phyloP scores from a whole-genome alignment of 768 basidiomycete genomes.

The Kwoniella europaea region DNA sequence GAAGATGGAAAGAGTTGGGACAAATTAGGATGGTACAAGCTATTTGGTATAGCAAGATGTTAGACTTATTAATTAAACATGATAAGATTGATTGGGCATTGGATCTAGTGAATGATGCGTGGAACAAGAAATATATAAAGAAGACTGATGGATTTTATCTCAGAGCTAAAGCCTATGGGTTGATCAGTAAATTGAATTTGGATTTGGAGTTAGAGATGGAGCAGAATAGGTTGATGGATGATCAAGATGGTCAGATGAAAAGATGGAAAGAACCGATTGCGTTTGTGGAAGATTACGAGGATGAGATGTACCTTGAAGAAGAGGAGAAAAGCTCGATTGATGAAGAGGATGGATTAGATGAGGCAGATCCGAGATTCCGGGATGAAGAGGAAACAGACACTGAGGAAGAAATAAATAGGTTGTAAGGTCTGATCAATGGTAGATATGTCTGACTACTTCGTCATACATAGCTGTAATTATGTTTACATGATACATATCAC shows the following conservation, averaged over 20 bases:
- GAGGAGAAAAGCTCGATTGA: not conserved
- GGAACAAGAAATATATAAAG: not conserved
- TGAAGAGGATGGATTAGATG: slow-evolving; percentile 4
- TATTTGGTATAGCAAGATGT: slow-evolving; percentile 13
- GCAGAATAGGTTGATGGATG: not conserved
- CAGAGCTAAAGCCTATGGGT: slow-evolving; percentile 9
- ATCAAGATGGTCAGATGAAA: not conserved
- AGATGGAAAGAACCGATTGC: slow-evolving; percentile 5
- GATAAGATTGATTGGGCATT: slow-evolving; percentile 14
- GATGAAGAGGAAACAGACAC: slow-evolving; percentile 11
- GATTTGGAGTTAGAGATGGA: slow-evolving; percentile 1
- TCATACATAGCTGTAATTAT: too few species aligned
- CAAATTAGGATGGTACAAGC: not conserved
- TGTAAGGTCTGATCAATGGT: too few species aligned
- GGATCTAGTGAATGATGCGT: slow-evolving; percentile 22
- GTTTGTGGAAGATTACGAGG: not conserved
- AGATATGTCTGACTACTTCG: too few species aligned
- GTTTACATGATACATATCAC: too few species aligned
- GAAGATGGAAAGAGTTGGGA: slow-evolving; percentile 13
- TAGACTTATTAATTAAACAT: slow-evolving; percentile 7
- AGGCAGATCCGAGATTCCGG: not conserved
- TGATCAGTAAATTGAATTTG: slow-evolving; percentile 5
- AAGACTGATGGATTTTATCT: slow-evolving; percentile 20
- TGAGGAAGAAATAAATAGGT: not conserved
- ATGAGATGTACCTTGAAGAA: not conserved